These are phyloP conservation scores for Gossypium herbaceum DNA, from an alignment of 345 rosid genomes.

Conservation along the genomic window DNA sequence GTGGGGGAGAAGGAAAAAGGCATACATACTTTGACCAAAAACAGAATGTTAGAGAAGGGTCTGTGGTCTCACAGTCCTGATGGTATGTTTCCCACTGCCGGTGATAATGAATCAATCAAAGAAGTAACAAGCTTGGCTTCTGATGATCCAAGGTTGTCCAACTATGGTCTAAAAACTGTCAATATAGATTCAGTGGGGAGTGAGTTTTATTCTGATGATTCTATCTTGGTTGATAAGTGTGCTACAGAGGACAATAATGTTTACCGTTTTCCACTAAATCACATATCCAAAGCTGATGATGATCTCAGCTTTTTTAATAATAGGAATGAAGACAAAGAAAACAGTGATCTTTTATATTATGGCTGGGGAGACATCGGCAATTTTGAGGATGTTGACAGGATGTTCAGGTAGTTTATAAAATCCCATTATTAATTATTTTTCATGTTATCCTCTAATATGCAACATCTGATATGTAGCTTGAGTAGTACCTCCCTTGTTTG, in stretches of 20 bases:
- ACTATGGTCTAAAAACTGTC: conserved; percentile 38
- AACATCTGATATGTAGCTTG: neutral
- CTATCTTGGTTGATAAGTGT: conserved; percentile 38
- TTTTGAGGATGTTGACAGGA: conserved; percentile 87
- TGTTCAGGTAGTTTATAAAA: conserved; percentile 59
- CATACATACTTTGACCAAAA: conserved; percentile 25
- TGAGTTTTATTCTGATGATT: conserved; percentile 39
- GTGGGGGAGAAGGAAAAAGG: conserved; percentile 32
- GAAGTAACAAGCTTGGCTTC: conserved; percentile 35
- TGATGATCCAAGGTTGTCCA: conserved; percentile 41
- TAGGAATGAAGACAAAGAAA: conserved; percentile 52
- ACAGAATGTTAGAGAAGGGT: conserved; percentile 54
- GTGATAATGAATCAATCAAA: conserved; percentile 35
- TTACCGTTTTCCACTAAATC: conserved; percentile 47
- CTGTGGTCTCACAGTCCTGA: conserved; percentile 44
- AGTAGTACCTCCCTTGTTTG: neutral
- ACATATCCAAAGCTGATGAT: conserved; percentile 41
- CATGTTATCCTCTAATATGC: neutral
- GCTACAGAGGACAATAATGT: conserved; percentile 30
- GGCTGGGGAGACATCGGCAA: conserved; percentile 87
- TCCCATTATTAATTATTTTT: neutral
- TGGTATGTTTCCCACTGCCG: conserved; percentile 34
- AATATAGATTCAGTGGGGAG: conserved; percentile 26
- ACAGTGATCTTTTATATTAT: conserved; percentile 55
- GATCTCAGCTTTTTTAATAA: conserved; percentile 53